Percentiles rank a stretch among this genome's conserved stretches.
Conservation (phyloP, 139 green algal genomes). For the Coelastrella sp. region DNA sequence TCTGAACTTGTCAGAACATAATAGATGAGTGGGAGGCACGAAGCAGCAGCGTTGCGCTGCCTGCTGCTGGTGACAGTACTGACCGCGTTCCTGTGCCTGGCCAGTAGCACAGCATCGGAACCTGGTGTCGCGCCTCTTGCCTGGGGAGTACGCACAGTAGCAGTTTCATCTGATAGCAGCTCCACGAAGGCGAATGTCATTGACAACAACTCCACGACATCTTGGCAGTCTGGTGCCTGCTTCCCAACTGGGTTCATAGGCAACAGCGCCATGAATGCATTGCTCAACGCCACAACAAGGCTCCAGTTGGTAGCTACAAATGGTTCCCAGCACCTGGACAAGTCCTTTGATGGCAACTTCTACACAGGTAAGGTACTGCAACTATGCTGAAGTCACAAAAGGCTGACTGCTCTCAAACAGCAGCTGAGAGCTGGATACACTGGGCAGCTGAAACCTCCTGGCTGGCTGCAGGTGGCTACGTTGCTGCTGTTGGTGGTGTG, state of each 20-base stretch:
- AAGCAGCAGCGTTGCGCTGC: no score
- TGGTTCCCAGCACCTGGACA: neutral
- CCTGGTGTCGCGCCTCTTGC: no score
- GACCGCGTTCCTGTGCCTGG: no score
- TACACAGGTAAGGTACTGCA: constrained; percentile 17
- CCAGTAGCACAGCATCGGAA: no score
- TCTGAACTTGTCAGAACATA: no score
- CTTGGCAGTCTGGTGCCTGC: constrained; percentile 27
- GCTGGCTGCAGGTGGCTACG: constrained; percentile 15
- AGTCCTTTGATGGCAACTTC: constrained; percentile 23
- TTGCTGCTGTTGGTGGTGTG: neutral
- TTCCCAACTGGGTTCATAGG: constrained; percentile 38
- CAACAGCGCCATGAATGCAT: neutral
- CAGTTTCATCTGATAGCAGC: no score
- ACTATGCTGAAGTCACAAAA: neutral
- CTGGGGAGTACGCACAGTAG: no score
- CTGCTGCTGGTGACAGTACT: no score
- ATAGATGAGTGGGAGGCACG: no score
- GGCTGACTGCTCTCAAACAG: neutral
- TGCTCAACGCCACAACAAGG: neutral
- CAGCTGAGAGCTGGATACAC: neutral
- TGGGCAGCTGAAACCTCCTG: neutral
- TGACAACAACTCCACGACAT: constrained; percentile 15
- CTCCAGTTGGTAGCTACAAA: neutral
- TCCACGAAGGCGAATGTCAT: neutral